Conservation (phyloP, 305 asterid species). For the Fraxinus ornus region DNA sequence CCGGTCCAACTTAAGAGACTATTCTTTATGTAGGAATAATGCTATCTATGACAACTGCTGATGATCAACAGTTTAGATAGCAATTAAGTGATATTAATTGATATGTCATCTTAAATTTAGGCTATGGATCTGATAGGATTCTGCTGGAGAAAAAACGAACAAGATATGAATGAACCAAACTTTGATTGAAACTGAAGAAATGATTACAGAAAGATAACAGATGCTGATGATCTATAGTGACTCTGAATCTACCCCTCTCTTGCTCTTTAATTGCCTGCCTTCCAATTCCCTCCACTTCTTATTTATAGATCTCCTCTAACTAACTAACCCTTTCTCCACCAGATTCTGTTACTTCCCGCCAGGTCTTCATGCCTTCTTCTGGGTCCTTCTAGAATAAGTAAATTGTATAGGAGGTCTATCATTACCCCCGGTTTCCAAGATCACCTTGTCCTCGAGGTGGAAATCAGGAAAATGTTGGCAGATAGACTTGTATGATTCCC, state of each 20-base stretch:
- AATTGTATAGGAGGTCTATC: background rate
- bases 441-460: too few relatives aligned
- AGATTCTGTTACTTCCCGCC: background rate
- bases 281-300: background rate
- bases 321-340: background rate
- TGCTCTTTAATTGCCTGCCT: background rate
- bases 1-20: background rate
- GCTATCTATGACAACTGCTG: background rate
- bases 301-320: background rate
- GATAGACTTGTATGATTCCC: too few relatives aligned
- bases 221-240: background rate
- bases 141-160: background rate
- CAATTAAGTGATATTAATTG: background rate
- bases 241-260: background rate
- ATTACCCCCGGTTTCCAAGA: too few relatives aligned
- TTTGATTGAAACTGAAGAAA: background rate
- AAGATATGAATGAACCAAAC: background rate
- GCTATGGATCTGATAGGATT: background rate
- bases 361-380: background rate
- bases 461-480: too few relatives aligned
- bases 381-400: background rate
- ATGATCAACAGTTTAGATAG: background rate
- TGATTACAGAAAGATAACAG: background rate
- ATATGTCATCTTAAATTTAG: background rate
- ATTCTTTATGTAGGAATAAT: background rate